Evolutionary conservation across 176 grass and related monocot genomes (phyloP).

Genomic region (Aechmea fasciata): DNA sequence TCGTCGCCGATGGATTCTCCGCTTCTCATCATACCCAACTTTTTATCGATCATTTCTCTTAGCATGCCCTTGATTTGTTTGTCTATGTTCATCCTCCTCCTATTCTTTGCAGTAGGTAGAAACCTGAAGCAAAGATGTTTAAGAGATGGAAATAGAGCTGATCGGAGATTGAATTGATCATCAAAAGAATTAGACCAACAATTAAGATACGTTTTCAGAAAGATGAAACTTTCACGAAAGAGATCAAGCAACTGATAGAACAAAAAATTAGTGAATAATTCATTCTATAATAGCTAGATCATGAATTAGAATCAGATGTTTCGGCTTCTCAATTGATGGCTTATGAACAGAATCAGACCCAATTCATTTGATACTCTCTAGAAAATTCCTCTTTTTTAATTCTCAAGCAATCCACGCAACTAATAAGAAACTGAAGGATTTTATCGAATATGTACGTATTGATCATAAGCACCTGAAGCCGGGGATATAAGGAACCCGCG

Average conservation of each 20-base stretch:
- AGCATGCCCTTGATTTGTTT: conserved; percentile 31
- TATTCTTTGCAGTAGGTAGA: conserved; percentile 48
- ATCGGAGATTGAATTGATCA: not conserved
- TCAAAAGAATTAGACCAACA: too few species aligned
- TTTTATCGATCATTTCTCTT: conserved; percentile 49
- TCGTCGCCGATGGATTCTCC: conserved; percentile 34
- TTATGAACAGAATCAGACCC: too few species aligned
- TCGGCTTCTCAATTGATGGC: too few species aligned
- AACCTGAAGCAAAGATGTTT: conserved; percentile 21
- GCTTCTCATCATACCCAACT: conserved; percentile 21
- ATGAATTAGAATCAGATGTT: too few species aligned
- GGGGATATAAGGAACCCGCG: conserved; percentile 20
- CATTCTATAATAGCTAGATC: not conserved
- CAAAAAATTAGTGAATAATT: not conserved
- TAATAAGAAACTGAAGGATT: too few species aligned
- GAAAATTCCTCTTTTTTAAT: too few species aligned
- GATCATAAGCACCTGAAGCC: conserved; percentile 16
- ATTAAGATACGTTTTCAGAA: too few species aligned
- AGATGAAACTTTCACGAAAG: too few species aligned
- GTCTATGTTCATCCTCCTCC: conserved; percentile 33
- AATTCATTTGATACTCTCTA: too few species aligned
- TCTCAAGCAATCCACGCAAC: too few species aligned
- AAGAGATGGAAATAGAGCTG: not conserved
- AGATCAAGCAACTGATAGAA: too few species aligned
- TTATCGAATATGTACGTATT: too few species aligned